Evolutionary conservation across 2,329 filamentous ascomycete genomes (phyloP).

Genomic region (Westerdykella ornata): DNA sequence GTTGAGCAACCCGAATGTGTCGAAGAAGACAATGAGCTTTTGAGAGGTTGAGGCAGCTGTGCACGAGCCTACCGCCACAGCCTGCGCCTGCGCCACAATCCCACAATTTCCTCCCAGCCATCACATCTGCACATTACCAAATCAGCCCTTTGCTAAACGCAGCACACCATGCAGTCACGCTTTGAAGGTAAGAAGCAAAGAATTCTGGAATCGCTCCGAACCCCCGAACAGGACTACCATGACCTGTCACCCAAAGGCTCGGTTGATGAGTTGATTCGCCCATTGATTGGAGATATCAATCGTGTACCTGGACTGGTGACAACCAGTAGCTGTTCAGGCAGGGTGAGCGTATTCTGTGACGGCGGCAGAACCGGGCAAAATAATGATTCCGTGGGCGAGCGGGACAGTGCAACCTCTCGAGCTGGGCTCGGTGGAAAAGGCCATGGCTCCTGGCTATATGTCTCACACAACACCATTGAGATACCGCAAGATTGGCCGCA

Average conservation of each 20-base stretch:
- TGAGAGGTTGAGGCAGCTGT: constrained; percentile 4
- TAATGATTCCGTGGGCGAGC: constrained; percentile 11
- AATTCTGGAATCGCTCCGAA: constrained; percentile 64
- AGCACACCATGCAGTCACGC: constrained; percentile 20
- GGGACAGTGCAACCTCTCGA: constrained; percentile 18
- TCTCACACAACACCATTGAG: constrained; percentile 69
- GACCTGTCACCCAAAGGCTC: constrained; percentile 86
- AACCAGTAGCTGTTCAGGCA: constrained; percentile 85
- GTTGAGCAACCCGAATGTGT: background rate
- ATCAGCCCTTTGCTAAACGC: background rate
- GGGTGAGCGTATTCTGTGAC: constrained; percentile 83
- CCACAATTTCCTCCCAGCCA: constrained; percentile 11
- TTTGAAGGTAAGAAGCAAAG: constrained; percentile 57
- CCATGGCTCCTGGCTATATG: constrained; percentile 73
- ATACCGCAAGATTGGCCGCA: constrained; percentile 9
- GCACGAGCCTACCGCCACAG: background rate
- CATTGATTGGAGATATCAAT: constrained; percentile 76
- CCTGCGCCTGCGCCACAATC: constrained; percentile 4
- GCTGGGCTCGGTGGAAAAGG: constrained; percentile 77
- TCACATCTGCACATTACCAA: constrained; percentile 4
- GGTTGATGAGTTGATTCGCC: constrained; percentile 70
- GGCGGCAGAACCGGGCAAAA: constrained; percentile 50
- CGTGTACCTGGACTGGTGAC: constrained; percentile 68
- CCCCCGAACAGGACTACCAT: constrained; percentile 64
- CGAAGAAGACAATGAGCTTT: background rate